A percentile compares a stretch with the other conserved stretches of the same genome.
Evolutionary conservation across 1,139 yeast genomes (phyloP).

Genomic region (Lodderomyces jiufengensis): DNA sequence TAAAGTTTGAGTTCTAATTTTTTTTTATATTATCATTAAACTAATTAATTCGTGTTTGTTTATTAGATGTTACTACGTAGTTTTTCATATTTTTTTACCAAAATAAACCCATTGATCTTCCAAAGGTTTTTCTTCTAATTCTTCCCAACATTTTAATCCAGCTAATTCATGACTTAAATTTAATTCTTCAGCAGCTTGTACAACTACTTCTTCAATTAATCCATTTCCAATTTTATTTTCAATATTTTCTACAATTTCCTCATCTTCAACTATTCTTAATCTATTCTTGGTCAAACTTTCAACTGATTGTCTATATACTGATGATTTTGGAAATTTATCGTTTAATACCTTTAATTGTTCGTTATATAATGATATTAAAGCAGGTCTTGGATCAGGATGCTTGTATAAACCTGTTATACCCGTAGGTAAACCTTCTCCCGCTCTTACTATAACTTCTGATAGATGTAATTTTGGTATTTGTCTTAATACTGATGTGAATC

Average conservation of each 20-base stretch:
- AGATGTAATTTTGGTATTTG: constrained; percentile 28
- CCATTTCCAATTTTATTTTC: constrained; percentile 80
- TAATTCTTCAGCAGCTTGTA: constrained; percentile 83
- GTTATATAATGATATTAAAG: constrained; percentile 65
- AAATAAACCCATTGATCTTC: constrained; percentile 73
- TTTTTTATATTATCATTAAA: background rate
- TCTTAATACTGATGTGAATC: constrained; percentile 42
- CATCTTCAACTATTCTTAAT: constrained; percentile 59
- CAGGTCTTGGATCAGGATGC: constrained; percentile 85
- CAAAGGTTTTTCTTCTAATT: constrained; percentile 63
- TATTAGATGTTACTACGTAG: background rate
- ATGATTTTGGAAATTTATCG: constrained; percentile 61
- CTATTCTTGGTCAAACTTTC: constrained; percentile 72
- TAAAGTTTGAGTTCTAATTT: constrained; percentile 1
- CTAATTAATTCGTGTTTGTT: background rate
- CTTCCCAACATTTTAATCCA: constrained; percentile 65
- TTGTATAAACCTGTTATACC: constrained; percentile 76
- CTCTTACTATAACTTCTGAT: constrained; percentile 52
- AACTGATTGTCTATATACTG: constrained; percentile 74
- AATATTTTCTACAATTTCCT: constrained; percentile 63
- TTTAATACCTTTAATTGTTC: constrained; percentile 61
- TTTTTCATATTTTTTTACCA: constrained; percentile 48
- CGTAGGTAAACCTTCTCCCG: constrained; percentile 71
- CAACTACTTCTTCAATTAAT: constrained; percentile 74
- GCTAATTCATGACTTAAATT: constrained; percentile 66